Evolutionary conservation across 371 early-diverging fungal genomes (phyloP), one percentile per base, ranked within the genome.

Genomic region (Mucor indicus): DNA sequence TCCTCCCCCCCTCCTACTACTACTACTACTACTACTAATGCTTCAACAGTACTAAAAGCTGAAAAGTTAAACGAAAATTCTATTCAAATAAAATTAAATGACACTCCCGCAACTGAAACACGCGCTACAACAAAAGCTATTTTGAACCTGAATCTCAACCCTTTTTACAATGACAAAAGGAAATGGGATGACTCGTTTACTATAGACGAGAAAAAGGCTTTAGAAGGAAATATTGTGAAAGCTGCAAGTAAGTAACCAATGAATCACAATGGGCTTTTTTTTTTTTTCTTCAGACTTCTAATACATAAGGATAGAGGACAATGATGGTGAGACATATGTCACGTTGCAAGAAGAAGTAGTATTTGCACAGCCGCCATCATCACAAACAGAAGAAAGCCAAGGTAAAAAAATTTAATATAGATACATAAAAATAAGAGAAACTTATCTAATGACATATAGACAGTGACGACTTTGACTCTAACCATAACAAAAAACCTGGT

Each of bases 221-320:
- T 53, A 12, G 36, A 48, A 22, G 60, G 54, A 36, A 67, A 67
- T 29, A 60, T 63, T 37, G 60, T 63, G 4, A 67, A 67, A 49
- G 63, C 64, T 6, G 50, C 53, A 8, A 63, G 67, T 67, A 56
- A 44, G 50, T 55, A n/a, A 39, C 8, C 6, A 33, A n/a, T 9
- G 35, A 33, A 33, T 4, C 9, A 11, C n/a, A 33, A 22, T 32
- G 42, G 11, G 11, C 16, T 13, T 37, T 33, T 21, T 20, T 48
- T 46, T 41, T 7, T 37, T 24, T 8, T 29, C 22, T 24, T 30
- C 31, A 5, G 22, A 35, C 43, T 42, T 39, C 15, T 42, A 9
- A 33, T 33, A 4, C 4, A 9, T 4, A 33, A 9, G n/a, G 13
- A 16, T 39, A 60, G 60, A 50, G 46, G 64, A 50, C 38, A 63